phyloP scores from a whole-genome alignment of 257 asterid genomes.

The Salvia rosmarinus region DNA sequence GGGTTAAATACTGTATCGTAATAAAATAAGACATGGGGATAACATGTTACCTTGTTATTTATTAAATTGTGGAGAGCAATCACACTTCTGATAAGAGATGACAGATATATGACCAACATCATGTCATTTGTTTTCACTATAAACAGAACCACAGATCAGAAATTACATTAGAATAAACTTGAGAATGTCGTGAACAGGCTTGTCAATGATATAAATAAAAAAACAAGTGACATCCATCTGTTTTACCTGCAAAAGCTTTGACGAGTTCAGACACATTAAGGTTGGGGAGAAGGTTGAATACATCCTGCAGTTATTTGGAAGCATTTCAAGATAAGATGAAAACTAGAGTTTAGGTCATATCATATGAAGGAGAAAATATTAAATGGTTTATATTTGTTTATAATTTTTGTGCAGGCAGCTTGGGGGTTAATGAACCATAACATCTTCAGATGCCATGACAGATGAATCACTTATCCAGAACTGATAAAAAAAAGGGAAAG shows the following conservation, averaged over 20 bases:
- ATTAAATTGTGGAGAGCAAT: conserved; percentile 94
- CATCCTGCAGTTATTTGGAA: conserved; percentile 62
- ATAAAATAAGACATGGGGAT: conserved; percentile 13
- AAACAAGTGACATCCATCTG: background rate
- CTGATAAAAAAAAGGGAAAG: background rate
- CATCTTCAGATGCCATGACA: no score
- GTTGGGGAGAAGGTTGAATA: conserved; percentile 88
- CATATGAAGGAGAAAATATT: background rate
- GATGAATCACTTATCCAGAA: background rate
- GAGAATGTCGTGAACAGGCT: background rate
- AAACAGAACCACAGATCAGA: conserved; percentile 27
- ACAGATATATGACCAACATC: conserved; percentile 94
- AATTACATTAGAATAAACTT: conserved; percentile 3
- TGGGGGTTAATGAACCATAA: background rate
- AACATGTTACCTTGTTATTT: conserved; percentile 77
- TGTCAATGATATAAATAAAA: background rate
- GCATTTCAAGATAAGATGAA: conserved; percentile 27
- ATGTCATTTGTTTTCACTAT: conserved; percentile 94
- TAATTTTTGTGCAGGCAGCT: background rate
- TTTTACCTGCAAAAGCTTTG: conserved; percentile 82
- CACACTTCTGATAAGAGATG: conserved; percentile 88
- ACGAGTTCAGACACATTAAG: conserved; percentile 77
- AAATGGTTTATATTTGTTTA: background rate
- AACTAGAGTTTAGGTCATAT: background rate
- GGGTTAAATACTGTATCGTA: background rate